A percentile compares a stretch with the other conserved stretches of the same genome.
Conservation (phyloP, 176 grass and related monocot species). For the Chloris gayana region DNA sequence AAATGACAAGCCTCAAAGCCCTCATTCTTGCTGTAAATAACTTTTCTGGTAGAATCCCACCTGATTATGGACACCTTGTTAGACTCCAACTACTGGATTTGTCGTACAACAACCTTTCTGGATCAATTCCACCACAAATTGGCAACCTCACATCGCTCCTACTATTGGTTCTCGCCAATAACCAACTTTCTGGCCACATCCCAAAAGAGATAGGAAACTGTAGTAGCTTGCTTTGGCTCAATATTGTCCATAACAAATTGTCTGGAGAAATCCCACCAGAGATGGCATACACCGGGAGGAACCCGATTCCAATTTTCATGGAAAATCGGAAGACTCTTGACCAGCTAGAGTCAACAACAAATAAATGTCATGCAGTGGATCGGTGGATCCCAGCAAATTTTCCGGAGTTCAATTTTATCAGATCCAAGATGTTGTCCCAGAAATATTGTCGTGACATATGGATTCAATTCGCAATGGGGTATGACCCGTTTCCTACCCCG, state of each 20-base stretch:
- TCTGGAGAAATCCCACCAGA: constrained; percentile 39
- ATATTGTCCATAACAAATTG: constrained; percentile 48
- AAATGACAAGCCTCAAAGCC: constrained; percentile 39
- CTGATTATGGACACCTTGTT: constrained; percentile 27
- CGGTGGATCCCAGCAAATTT: constrained; percentile 56
- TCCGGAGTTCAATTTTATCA: constrained; percentile 50
- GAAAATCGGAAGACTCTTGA: constrained; percentile 20
- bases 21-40: constrained; percentile 49
- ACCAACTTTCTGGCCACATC: constrained; percentile 54
- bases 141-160: constrained; percentile 51
- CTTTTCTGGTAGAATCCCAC: constrained; percentile 49
- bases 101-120: constrained; percentile 21
- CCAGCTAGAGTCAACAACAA: no score
- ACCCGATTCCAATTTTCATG: constrained; percentile 51
- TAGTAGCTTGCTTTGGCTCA: constrained; percentile 66
- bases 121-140: neutral
- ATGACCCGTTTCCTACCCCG: constrained; percentile 7
- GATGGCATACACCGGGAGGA: constrained; percentile 47
- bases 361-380: no score
- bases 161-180: constrained; percentile 60
- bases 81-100: constrained; percentile 56
- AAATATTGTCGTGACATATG: constrained; percentile 45
- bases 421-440: constrained; percentile 28
- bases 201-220: constrained; percentile 64
- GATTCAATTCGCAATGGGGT: constrained; percentile 42